These are phyloP conservation scores for Rutidosis leptorrhynchoides DNA, from an alignment of 129 eudicot species.

Conservation along the genomic window DNA sequence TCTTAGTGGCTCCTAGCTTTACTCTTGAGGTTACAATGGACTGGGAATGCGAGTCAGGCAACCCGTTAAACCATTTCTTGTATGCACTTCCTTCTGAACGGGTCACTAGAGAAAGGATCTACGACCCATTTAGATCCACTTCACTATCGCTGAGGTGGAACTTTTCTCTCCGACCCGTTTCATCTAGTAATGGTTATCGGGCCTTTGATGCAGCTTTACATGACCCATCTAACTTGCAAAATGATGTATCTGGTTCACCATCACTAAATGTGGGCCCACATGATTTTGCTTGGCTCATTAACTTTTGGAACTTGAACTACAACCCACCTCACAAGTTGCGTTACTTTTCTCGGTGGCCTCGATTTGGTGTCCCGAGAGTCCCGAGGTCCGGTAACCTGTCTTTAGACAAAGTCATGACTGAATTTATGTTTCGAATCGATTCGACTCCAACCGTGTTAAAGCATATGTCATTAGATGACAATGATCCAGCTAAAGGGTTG, in stretches of 20 bases:
- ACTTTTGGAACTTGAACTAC: slow-evolving; percentile 84
- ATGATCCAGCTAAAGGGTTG: slow-evolving; percentile 96
- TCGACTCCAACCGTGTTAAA: slow-evolving; percentile 74
- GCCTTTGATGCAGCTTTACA: slow-evolving; percentile 41
- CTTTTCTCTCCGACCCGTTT: slow-evolving; percentile 67
- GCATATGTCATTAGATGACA: slow-evolving; percentile 83
- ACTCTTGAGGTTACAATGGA: slow-evolving; percentile 86
- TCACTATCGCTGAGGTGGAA: slow-evolving; percentile 83
- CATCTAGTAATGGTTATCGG: slow-evolving; percentile 38
- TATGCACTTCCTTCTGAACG: slow-evolving; percentile 93
- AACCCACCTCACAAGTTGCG: slow-evolving; percentile 90
- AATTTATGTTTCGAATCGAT: slow-evolving; percentile 91
- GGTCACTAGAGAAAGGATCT: slow-evolving; percentile 58
- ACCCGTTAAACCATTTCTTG: slow-evolving; percentile 81
- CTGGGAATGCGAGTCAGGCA: slow-evolving; percentile 96
- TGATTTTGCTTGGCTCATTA: slow-evolving; percentile 88
- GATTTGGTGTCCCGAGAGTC: slow-evolving; percentile 87
- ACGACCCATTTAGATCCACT: slow-evolving; percentile 91
- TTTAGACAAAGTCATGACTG: slow-evolving; percentile 91
- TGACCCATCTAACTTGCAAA: slow-evolving; percentile 40
- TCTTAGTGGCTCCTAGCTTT: slow-evolving; percentile 77
- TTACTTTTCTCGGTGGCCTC: slow-evolving; percentile 89
- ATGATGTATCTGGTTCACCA: slow-evolving; percentile 46
- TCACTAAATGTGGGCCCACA: slow-evolving; percentile 77
- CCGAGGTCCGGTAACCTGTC: slow-evolving; percentile 96